Percentiles rank a stretch among this genome's conserved stretches.
Conservation (phyloP, 441 rosid species). For the Populus hybrid region DNA sequence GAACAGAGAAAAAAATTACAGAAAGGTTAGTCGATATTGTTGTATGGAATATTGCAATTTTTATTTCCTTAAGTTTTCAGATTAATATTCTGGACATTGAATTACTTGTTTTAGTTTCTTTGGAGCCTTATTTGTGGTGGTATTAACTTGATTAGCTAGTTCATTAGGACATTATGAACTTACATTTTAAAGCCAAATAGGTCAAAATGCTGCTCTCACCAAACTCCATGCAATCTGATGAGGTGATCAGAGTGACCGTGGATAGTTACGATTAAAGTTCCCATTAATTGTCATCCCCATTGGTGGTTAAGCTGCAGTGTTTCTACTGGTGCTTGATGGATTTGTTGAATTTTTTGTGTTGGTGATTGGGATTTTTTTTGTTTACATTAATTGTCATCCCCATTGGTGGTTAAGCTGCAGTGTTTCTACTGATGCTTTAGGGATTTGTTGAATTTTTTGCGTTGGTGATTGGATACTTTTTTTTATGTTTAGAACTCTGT, state of each 20-base stretch:
- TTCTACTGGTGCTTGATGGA: not conserved
- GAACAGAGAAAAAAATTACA: conserved; percentile 73
- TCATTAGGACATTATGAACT: not conserved
- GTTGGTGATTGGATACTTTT: not conserved
- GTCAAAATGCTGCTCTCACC: not conserved
- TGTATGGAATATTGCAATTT: conserved; percentile 1
- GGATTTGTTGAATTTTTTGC: not conserved
- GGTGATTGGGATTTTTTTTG: not conserved
- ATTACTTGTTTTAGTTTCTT: not conserved
- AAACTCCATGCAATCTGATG: not conserved
- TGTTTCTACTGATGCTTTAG: not conserved
- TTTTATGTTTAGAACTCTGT: not conserved
- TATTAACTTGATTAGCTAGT: not conserved
- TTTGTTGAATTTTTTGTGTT: not conserved
- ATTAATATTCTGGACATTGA: conserved; percentile 17
- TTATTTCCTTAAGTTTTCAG: conserved; percentile 8
- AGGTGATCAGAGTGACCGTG: not conserved
- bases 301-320: not conserved
- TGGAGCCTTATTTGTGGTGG: not conserved
- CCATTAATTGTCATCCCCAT: not conserved
- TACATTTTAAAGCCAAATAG: not conserved
- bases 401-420: not conserved
- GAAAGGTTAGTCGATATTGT: conserved; percentile 55
- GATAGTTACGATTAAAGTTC: not conserved
- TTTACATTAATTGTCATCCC: too few species aligned